Percentiles rank a stretch among this genome's conserved stretches.
Evolutionary conservation across 1,284 basidiomycete genomes (phyloP).

Genomic region (Sphagnurus paluster): DNA sequence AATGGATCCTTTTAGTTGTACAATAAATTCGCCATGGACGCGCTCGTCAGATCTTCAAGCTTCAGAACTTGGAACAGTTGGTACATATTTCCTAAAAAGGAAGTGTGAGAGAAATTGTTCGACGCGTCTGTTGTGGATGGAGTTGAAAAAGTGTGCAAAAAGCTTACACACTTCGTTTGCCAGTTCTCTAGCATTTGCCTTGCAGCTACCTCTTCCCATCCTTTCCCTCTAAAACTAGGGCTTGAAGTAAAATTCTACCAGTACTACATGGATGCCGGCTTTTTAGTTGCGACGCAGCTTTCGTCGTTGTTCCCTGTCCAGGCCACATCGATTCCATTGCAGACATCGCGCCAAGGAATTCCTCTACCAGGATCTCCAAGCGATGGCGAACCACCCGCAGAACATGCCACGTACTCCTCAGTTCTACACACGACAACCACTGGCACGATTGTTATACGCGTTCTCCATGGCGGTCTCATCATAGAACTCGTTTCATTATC

Average conservation of each 20-base stretch:
- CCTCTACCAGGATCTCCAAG: constrained; percentile 43
- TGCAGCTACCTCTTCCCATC: not conserved
- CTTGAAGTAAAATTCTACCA: no score
- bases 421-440: constrained; percentile 57
- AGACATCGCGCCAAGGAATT: constrained; percentile 56
- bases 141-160: not conserved
- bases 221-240: not conserved
- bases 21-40: not conserved
- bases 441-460: constrained; percentile 72
- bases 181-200: not conserved
- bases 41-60: not conserved
- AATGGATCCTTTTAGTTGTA: no score
- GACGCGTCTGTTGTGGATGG: constrained; percentile 10
- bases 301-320: constrained; percentile 61
- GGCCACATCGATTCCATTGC: constrained; percentile 53
- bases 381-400: constrained; percentile 57
- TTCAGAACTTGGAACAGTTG: not conserved
- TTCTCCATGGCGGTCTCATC: constrained; percentile 73
- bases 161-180: not conserved
- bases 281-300: constrained; percentile 62
- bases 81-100: constrained; percentile 8
- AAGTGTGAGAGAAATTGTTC: constrained; percentile 12
- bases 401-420: constrained; percentile 74
- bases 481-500: constrained; percentile 78
- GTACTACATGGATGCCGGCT: constrained; percentile 37